These are phyloP conservation scores for Populus hybrid DNA, from an alignment of 441 rosid genomes.

Conservation along the genomic window DNA sequence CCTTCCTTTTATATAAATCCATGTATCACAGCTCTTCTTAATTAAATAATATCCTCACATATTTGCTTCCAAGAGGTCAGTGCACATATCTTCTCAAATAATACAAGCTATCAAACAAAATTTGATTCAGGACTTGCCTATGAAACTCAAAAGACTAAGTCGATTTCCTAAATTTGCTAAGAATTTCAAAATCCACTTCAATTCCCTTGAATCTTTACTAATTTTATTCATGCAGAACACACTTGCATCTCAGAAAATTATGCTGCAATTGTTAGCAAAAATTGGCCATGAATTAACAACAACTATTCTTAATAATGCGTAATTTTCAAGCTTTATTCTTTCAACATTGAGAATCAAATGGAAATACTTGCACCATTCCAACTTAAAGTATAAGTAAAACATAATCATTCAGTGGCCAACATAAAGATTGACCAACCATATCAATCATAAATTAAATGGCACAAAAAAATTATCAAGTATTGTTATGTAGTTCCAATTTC, in stretches of 20 bases:
- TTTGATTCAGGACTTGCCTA: not conserved
- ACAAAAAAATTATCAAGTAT: not conserved
- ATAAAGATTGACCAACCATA: not conserved
- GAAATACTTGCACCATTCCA: not conserved
- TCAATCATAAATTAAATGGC: constrained; percentile 1
- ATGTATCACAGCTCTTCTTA: not conserved
- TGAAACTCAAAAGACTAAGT: not conserved
- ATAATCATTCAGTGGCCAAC: not conserved
- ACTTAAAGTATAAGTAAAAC: not conserved
- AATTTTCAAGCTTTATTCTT: not conserved
- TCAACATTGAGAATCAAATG: not conserved
- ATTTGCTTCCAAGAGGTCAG: not conserved
- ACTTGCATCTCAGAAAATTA: not conserved
- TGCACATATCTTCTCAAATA: not conserved
- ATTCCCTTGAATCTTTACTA: not conserved
- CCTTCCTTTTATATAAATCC: not conserved
- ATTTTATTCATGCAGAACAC: not conserved
- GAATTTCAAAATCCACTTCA: not conserved
- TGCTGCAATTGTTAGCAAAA: not conserved
- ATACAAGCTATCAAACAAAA: not conserved
- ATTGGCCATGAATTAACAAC: not conserved
- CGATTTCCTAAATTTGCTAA: not conserved
- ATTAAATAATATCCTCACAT: not conserved
- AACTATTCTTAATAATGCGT: not conserved
- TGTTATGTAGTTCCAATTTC: not conserved